A percentile compares a stretch with the other conserved stretches of the same genome.
These are phyloP conservation scores for Phytomonas sp. DNA, from an alignment of 208 protist genomes.

Conservation along the genomic window DNA sequence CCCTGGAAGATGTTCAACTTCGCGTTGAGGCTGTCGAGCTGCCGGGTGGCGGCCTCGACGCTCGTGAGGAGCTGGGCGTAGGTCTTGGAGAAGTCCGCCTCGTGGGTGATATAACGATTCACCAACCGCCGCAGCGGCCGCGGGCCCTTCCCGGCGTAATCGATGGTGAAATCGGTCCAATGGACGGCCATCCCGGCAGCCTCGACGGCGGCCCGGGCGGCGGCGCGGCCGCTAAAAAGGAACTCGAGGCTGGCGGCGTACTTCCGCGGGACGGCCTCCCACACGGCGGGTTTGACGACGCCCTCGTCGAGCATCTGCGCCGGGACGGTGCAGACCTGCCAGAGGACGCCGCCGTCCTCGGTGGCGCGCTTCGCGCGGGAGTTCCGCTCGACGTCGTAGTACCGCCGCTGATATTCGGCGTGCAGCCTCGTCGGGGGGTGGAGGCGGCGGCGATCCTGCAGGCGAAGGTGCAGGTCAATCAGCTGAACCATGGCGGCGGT, in stretches of 20 bases:
- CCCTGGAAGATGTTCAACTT: constrained; percentile 15
- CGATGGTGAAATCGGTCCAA: constrained; percentile 41
- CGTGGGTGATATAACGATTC: constrained; percentile 43
- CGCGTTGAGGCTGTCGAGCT: constrained; percentile 23
- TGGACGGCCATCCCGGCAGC: constrained; percentile 35
- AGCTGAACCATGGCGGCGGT: constrained; percentile 35
- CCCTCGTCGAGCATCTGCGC: constrained; percentile 68
- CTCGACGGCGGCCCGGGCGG: constrained; percentile 38
- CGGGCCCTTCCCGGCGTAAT: constrained; percentile 76
- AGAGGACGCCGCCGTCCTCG: constrained; percentile 64
- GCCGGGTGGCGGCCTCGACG: constrained; percentile 16
- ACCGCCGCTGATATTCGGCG: constrained; percentile 71
- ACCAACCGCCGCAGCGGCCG: constrained; percentile 61
- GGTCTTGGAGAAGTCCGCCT: constrained; percentile 18
- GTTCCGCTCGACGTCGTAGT: constrained; percentile 41
- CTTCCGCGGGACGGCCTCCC: constrained; percentile 66
- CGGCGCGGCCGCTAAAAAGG: constrained; percentile 58
- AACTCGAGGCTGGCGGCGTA: constrained; percentile 52
- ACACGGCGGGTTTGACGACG: constrained; percentile 67
- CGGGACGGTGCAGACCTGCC: constrained; percentile 66
- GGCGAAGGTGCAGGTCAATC: constrained; percentile 33
- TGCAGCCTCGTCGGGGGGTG: constrained; percentile 67
- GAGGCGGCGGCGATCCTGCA: constrained; percentile 49
- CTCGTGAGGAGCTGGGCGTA: constrained; percentile 19
- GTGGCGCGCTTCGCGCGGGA: constrained; percentile 57